A percentile compares a stretch with the other conserved stretches of the same genome.
phyloP scores from a whole-genome alignment of 2,329 filamentous ascomycete genomes.

The Aspergillus piperis region DNA sequence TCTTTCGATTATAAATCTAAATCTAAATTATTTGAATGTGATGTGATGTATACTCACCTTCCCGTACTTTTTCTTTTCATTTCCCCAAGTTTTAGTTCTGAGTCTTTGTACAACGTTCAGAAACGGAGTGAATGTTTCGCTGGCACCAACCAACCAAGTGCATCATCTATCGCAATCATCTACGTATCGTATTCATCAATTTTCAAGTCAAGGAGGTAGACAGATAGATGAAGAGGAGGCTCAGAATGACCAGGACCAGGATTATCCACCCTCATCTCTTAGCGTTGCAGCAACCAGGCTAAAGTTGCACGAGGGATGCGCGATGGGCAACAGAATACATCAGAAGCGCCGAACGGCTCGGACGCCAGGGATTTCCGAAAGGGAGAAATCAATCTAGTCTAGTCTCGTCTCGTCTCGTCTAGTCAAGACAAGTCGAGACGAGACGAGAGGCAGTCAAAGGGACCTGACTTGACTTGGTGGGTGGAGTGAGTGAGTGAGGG shows the following conservation, averaged over 20 bases:
- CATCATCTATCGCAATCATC: neutral
- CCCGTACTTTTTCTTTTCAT: neutral
- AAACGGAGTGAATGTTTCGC: neutral
- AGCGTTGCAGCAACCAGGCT: neutral
- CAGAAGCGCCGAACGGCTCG: neutral
- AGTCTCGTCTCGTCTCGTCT: too few species aligned
- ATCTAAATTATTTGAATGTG: too few species aligned
- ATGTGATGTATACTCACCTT: too few species aligned
- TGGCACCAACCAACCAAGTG: conserved; percentile 7
- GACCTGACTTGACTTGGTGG: conserved; percentile 2
- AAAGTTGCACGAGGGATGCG: neutral
- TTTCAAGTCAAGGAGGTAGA: too few species aligned
- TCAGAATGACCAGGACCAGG: neutral
- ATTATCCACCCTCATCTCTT: neutral
- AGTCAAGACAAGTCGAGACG: too few species aligned
- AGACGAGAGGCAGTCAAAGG: neutral
- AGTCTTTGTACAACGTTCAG: neutral
- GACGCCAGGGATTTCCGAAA: neutral
- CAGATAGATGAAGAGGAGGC: neutral
- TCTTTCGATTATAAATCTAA: too few species aligned
- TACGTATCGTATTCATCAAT: too few species aligned
- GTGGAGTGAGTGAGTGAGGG: neutral
- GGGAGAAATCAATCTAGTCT: too few species aligned
- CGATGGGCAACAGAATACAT: too few species aligned
- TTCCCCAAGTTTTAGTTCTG: too few species aligned